Evolutionary conservation across 2,329 filamentous ascomycete species (phyloP), one percentile per base, ranked within the genome.

Genomic region (Cordyceps javanica): DNA sequence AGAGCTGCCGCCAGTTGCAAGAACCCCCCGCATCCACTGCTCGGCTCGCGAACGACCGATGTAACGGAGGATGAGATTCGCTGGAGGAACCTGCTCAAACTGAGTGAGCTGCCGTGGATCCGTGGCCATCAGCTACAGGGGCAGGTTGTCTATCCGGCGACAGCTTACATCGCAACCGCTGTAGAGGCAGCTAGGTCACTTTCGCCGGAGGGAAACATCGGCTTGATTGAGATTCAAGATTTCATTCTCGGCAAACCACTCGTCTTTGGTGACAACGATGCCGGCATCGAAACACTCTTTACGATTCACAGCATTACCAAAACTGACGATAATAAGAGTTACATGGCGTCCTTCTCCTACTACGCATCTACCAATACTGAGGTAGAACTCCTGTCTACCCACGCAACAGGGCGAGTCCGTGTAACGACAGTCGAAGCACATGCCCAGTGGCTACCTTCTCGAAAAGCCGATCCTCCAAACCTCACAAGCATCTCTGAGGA

Each of bases 41-140:
- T 80, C 3, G 77, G 77, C 5, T 70, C 70, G 3, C 60, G 26
- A 45, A 46, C 59, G 7, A 42, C 56, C 0, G 60, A 55, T 5
- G 60, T 62, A 10, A 61, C 58, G n/a, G 58, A 60, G 11, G 49
- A 66, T 45, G 67, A 74, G 30, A 64, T 65, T 1, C 74, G 69
- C 1, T 80, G 77, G 77, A 68, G 76, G 50, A 77, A 78, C 60
- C 72, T 80, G 30, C 64, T 80, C 36, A 71, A 73, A 7, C 59
- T 75, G 2, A 72, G 75, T 23, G 76, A 80, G 59, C 64, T 78
- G 0, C 77, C 83, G 3, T 86, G 84, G 71, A 69, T 83, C 10
- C 71, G 77, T 32, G 77, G 83, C 61, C 82, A 85, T 68, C 69
- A 70, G 55, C 75, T 85, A 62, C 80, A 83, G 60, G 79, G 75